These are phyloP conservation scores for Thelonectria olida DNA, from an alignment of 2,329 filamentous ascomycete genomes.

Conservation along the genomic window DNA sequence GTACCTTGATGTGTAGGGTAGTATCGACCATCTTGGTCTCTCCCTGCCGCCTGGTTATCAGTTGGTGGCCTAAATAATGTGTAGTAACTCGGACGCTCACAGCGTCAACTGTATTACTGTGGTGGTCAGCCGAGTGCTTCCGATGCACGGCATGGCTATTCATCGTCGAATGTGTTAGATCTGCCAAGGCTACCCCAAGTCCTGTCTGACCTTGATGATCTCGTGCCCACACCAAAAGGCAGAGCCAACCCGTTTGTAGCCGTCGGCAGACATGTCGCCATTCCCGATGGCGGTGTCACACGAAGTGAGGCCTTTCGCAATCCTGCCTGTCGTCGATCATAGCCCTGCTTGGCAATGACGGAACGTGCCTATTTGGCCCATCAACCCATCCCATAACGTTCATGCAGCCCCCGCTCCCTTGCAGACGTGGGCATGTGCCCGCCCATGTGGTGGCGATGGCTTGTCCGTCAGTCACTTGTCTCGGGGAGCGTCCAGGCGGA, in stretches of 20 bases:
- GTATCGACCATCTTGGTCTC: too few relatives aligned
- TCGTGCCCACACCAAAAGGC: constrained; percentile 11
- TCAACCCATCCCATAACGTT: constrained; percentile 31
- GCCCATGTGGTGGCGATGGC: constrained; percentile 21
- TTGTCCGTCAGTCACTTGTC: not conserved
- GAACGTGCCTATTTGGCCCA: too few relatives aligned
- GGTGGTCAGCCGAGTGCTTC: too few relatives aligned
- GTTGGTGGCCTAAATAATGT: too few relatives aligned
- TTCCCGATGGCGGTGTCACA: constrained; percentile 1
- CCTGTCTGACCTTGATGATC: constrained; percentile 7
- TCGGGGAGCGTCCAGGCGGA: not conserved
- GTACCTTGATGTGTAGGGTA: too few relatives aligned
- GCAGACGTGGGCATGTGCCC: constrained; percentile 37
- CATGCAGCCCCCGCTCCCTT: constrained; percentile 38
- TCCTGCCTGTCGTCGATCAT: constrained; percentile 29
- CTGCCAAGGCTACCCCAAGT: too few relatives aligned
- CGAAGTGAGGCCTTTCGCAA: not conserved
- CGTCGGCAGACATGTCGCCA: not conserved
- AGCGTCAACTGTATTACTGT: too few relatives aligned
- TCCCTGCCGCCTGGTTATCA: too few relatives aligned
- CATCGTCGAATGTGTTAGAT: too few relatives aligned
- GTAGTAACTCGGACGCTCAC: too few relatives aligned
- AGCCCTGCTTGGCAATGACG: constrained; percentile 22
- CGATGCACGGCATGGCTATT: too few relatives aligned
- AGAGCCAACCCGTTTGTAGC: not conserved